Percentiles rank a stretch among this genome's conserved stretches.
Evolutionary conservation across 139 green algal genomes (phyloP).

Genomic region (Asterochloris erici): DNA sequence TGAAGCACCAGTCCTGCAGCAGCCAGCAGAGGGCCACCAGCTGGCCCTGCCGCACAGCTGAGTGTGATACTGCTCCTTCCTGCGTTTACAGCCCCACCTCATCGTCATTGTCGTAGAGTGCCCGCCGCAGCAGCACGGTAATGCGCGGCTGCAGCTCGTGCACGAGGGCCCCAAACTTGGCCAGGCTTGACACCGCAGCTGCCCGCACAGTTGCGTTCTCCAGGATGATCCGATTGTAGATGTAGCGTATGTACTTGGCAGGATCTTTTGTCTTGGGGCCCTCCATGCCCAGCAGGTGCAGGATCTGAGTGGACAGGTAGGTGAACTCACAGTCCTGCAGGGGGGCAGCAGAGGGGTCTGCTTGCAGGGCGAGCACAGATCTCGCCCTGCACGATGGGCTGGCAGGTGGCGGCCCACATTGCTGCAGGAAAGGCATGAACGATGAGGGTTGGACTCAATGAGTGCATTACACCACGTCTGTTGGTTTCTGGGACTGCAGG

Average conservation of each 20-base stretch:
- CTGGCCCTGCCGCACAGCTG: no score
- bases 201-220: constrained; percentile 98
- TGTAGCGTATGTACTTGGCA: constrained; percentile 90
- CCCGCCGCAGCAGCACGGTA: constrained; percentile 83
- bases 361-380: no score
- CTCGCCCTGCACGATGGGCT: no score
- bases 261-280: constrained; percentile 72
- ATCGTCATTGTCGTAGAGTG: constrained; percentile 96
- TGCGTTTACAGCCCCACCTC: constrained; percentile 57
- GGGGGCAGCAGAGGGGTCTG: not conserved
- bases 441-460: no score
- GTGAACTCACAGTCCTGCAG: constrained; percentile 97
- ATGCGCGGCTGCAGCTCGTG: constrained; percentile 68
- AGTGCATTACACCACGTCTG: no score
- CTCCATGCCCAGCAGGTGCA: constrained; percentile 91
- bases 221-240: constrained; percentile 99
- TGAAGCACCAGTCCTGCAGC: no score
- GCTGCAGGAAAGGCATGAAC: no score
- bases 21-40: no score
- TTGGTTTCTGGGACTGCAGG: no score
- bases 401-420: no score
- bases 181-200: constrained; percentile 84
- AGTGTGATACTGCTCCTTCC: no score
- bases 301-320: constrained; percentile 92
- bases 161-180: constrained; percentile 77